Conservation (phyloP, 2,329 filamentous ascomycete genomes). For the Endocalyx cinctus region DNA sequence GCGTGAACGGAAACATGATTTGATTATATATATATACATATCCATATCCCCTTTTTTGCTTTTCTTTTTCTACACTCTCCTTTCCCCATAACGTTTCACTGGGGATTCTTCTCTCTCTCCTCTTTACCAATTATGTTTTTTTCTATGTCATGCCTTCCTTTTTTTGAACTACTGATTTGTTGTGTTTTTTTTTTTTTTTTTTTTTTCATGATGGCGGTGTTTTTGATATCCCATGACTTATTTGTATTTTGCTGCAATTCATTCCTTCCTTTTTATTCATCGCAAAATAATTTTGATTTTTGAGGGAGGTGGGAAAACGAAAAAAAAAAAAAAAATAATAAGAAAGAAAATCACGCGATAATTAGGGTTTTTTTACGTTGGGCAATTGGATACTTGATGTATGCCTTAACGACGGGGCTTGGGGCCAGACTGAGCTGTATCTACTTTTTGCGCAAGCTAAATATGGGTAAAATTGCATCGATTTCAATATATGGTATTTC, state of each 20-base stretch:
- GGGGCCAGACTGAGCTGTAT: too few relatives aligned
- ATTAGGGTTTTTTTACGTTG: slow-evolving; percentile 13
- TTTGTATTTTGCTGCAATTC: neutral
- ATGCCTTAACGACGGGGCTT: too few relatives aligned
- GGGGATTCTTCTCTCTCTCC: slow-evolving; percentile 9
- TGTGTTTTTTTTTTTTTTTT: slow-evolving; percentile 17
- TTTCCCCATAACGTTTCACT: slow-evolving; percentile 1
- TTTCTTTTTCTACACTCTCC: slow-evolving; percentile 3
- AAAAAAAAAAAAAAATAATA: slow-evolving; percentile 2
- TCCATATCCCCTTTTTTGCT: slow-evolving; percentile 1
- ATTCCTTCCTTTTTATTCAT: neutral
- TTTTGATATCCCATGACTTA: too few relatives aligned
- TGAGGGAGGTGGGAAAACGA: slow-evolving; percentile 8
- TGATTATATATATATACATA: slow-evolving; percentile 29
- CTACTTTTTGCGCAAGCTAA: too few relatives aligned
- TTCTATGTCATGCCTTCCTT: slow-evolving; percentile 4
- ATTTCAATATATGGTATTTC: too few relatives aligned
- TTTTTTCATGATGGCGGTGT: slow-evolving; percentile 5
- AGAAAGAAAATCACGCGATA: slow-evolving; percentile 6
- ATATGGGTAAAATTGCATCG: too few relatives aligned
- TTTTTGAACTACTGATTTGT: too few relatives aligned
- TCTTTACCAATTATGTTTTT: slow-evolving; percentile 1
- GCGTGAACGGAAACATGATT: slow-evolving; percentile 75
- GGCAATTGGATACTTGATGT: slow-evolving; percentile 12
- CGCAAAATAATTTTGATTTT: slow-evolving; percentile 1